Evolutionary conservation across 257 asterid genomes (phyloP).

Genomic region (Lithospermum erythrorhizon): DNA sequence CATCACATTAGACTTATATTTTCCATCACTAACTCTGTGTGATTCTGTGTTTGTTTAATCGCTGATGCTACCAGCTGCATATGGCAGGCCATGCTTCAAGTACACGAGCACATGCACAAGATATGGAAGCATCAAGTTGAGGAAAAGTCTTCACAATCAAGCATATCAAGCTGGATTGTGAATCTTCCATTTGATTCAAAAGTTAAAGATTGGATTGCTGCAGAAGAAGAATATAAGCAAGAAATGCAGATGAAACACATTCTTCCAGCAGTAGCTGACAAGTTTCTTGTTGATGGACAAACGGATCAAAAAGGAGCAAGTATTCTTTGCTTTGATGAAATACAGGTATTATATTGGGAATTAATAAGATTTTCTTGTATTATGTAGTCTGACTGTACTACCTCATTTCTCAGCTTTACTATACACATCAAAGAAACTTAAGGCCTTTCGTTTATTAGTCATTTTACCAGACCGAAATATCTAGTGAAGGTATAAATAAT

Average conservation of each 20-base stretch:
- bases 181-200: slow-evolving; percentile 82
- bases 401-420: not conserved
- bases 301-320: slow-evolving; percentile 65
- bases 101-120: slow-evolving; percentile 80
- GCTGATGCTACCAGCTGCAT: slow-evolving; percentile 9
- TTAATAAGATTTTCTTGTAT: not conserved
- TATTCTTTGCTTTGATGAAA: slow-evolving; percentile 88
- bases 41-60: not conserved
- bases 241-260: slow-evolving; percentile 70
- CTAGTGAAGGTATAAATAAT: not conserved
- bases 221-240: slow-evolving; percentile 85
- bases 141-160: slow-evolving; percentile 57
- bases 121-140: slow-evolving; percentile 55
- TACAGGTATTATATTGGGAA: slow-evolving; percentile 46
- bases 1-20: not conserved
- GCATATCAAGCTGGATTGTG: slow-evolving; percentile 68
- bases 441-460: not conserved
- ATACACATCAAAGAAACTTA: not conserved
- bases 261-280: slow-evolving; percentile 90
- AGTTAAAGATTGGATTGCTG: slow-evolving; percentile 86
- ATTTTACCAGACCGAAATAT: not conserved
- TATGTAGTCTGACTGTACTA: not conserved
- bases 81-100: slow-evolving; percentile 89
- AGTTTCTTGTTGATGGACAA: slow-evolving; percentile 61
- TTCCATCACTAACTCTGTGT: not conserved